Conservation (phyloP, 192 early-diverging fungal species). For the Rhizophagus prolifer region DNA sequence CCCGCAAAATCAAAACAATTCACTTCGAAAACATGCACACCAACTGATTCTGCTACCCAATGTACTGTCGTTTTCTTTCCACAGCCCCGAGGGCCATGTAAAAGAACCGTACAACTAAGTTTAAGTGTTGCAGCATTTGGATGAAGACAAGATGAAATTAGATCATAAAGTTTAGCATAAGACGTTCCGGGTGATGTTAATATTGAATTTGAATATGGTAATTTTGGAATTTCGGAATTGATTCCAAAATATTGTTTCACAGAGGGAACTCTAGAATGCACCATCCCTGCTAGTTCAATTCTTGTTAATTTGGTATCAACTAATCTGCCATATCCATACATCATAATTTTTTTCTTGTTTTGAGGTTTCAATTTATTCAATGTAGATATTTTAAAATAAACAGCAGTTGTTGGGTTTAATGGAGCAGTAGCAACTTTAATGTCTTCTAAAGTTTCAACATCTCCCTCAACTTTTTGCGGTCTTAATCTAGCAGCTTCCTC, state of each 20-base stretch:
- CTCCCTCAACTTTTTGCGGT: slow-evolving; percentile 43
- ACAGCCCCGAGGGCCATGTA: slow-evolving; percentile 80
- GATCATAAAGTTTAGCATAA: slow-evolving; percentile 51
- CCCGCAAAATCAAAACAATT: slow-evolving; percentile 78
- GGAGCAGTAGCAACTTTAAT: slow-evolving; percentile 32
- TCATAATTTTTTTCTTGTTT: slow-evolving; percentile 23
- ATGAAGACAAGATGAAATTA: slow-evolving; percentile 71
- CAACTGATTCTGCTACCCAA: slow-evolving; percentile 66
- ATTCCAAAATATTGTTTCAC: slow-evolving; percentile 32
- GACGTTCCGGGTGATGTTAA: slow-evolving; percentile 37
- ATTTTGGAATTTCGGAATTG: slow-evolving; percentile 34
- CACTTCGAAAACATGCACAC: slow-evolving; percentile 76
- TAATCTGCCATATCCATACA: neutral
- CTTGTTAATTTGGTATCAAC: slow-evolving; percentile 57
- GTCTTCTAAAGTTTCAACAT: slow-evolving; percentile 38
- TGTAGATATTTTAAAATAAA: slow-evolving; percentile 54
- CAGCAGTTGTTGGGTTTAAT: slow-evolving; percentile 35
- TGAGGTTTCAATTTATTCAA: slow-evolving; percentile 37
- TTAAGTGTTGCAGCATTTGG: slow-evolving; percentile 67
- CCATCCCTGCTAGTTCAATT: slow-evolving; percentile 65
- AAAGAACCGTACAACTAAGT: slow-evolving; percentile 67
- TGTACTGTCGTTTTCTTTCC: slow-evolving; percentile 77
- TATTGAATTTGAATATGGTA: slow-evolving; percentile 37
- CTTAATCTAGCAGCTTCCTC: slow-evolving; percentile 50
- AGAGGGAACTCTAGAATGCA: slow-evolving; percentile 56